phyloP scores from a whole-genome alignment of 495 filamentous ascomycete species.

The Astrothelium subdiscretum region DNA sequence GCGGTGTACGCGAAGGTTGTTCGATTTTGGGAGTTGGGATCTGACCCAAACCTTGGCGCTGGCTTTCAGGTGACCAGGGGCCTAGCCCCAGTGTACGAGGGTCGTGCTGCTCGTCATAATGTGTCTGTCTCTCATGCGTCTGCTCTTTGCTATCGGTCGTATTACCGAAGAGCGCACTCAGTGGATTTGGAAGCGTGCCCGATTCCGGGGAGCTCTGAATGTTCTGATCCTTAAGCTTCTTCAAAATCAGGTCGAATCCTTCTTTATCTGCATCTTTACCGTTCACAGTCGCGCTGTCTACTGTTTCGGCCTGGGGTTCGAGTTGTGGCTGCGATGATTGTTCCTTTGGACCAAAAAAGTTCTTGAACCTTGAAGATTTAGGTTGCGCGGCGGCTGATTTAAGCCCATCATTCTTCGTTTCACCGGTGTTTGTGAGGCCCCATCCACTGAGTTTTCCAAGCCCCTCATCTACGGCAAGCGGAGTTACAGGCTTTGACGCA shows the following conservation, averaged over 20 bases:
- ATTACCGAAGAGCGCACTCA: background rate
- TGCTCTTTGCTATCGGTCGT: background rate
- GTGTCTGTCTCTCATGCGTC: background rate
- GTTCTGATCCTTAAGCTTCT: background rate
- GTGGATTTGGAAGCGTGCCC: background rate
- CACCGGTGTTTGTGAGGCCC: background rate
- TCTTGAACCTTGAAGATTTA: background rate
- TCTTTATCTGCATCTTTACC: background rate
- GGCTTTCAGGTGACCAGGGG: background rate
- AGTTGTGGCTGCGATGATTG: background rate
- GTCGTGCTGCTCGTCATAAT: background rate
- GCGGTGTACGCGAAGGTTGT: background rate
- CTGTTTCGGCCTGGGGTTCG: background rate
- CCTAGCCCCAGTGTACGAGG: background rate
- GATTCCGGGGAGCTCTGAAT: background rate
- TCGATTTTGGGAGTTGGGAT: background rate
- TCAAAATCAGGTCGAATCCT: background rate
- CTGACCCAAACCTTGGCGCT: background rate
- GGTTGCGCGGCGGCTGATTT: background rate
- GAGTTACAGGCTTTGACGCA: background rate
- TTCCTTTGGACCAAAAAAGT: background rate
- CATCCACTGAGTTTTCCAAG: background rate
- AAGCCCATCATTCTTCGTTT: background rate
- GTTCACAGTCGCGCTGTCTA: background rate
- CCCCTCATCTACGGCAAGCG: background rate